Percentiles rank a stretch among this genome's conserved stretches.
phyloP scores from a whole-genome alignment of 1,139 yeast genomes.

The Yamadazyma buinensis region DNA sequence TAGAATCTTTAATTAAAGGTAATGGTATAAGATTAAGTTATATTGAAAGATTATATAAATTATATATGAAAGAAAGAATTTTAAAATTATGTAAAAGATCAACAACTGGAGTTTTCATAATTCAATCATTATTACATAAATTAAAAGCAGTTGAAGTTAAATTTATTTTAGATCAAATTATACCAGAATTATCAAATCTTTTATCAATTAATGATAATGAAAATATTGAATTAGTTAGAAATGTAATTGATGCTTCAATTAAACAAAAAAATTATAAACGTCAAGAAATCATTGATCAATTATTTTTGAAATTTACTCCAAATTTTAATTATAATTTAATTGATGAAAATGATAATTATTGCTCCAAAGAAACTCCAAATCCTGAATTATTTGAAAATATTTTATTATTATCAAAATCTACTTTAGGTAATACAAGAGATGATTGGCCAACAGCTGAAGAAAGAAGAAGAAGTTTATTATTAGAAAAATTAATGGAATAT shows the following conservation, averaged over 20 bases:
- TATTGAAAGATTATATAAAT: slow-evolving; percentile 63
- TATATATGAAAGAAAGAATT: slow-evolving; percentile 73
- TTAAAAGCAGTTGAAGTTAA: slow-evolving; percentile 58
- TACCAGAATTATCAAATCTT: slow-evolving; percentile 63
- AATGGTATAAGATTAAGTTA: slow-evolving; percentile 64
- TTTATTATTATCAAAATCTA: slow-evolving; percentile 60
- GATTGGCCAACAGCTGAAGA: slow-evolving; percentile 94
- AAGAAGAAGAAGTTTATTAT: slow-evolving; percentile 71
- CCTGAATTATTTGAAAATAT: slow-evolving; percentile 60
- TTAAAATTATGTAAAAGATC: slow-evolving; percentile 73
- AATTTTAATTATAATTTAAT: slow-evolving; percentile 30
- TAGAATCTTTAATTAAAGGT: slow-evolving; percentile 63
- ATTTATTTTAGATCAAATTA: slow-evolving; percentile 61
- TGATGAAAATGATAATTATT: slow-evolving; percentile 22
- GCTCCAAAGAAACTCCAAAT: slow-evolving; percentile 11
- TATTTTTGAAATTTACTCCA: slow-evolving; percentile 59
- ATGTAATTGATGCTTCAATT: slow-evolving; percentile 66
- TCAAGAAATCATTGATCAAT: slow-evolving; percentile 60
- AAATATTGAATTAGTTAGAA: slow-evolving; percentile 67
- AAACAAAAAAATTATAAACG: slow-evolving; percentile 56
- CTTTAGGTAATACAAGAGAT: slow-evolving; percentile 75
- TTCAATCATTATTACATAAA: slow-evolving; percentile 63
- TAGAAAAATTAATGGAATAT: slow-evolving; percentile 67
- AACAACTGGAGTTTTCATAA: slow-evolving; percentile 78
- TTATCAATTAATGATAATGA: slow-evolving; percentile 50